Evolutionary conservation across 371 early-diverging fungal species (phyloP), one percentile per base, ranked within the genome.

Genomic region (Syncephalastrum sp.): DNA sequence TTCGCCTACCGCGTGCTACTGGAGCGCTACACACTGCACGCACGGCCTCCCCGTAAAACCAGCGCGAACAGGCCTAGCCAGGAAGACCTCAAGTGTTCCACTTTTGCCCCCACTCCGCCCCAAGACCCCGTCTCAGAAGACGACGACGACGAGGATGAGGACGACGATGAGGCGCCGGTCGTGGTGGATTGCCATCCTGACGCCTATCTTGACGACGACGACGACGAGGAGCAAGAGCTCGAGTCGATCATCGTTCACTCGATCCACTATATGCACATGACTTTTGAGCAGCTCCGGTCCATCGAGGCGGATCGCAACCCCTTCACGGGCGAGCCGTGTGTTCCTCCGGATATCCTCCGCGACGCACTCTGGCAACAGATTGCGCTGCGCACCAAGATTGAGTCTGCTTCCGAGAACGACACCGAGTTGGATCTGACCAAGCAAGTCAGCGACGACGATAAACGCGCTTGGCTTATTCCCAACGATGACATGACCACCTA

Each of bases 281-380:
- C 78, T 7, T 79, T 82, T 68, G 78, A 82, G 44, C 81, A 82
- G 33, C 64, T 84, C 1, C 70, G 75, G 41, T 45, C 54, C 1
- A 77, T 84, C 38, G 54, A 63, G 41, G 53, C 56, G 5, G 83
- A 84, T 50, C 42, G 50, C 5, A 74, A 84, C 19, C 81, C 82
- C 1, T 47, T 74, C 16, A 76, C 81, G 12, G 64, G 62, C 0
- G 33, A 69, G 16, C 57, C 63, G 0, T 59, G 82, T 3, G 72
- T 75, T 0, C 69, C 68, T 14, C 60, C 68, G 7, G 50, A 58
- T 8, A 49, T 79, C 10, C 41, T 84, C 15, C 75, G 73, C 23
- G 70, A 82, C 33, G 82, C 85, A 0, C 58, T 84, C 7, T 84
- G 85, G 85, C 65, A 72, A 7, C 85, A 84, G 52, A 63, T 73